A percentile compares a stretch with the other conserved stretches of the same genome.
Conservation (phyloP, 768 basidiomycete genomes). For the Filobasidium floriforme region DNA sequence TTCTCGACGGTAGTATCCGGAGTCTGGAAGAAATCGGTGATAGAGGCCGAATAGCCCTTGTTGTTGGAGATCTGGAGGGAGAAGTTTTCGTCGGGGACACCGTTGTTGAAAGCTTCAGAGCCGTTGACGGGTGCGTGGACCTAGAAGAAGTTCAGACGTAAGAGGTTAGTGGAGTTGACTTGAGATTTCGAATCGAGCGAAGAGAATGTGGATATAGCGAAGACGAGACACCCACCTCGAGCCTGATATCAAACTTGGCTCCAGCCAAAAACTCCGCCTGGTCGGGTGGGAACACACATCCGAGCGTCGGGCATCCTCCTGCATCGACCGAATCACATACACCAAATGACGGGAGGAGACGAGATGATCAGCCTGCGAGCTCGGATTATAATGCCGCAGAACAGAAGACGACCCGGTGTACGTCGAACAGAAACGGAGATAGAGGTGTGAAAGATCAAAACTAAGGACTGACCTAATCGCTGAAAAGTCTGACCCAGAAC, state of each 20-base stretch:
- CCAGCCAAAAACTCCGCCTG: slow-evolving; percentile 40
- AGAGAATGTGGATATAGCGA: neutral
- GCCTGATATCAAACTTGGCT: slow-evolving; percentile 38
- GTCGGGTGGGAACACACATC: slow-evolving; percentile 40
- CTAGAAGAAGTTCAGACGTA: slow-evolving; percentile 25
- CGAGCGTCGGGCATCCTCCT: slow-evolving; percentile 41
- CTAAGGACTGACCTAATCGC: slow-evolving; percentile 18
- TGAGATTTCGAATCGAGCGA: too few species aligned
- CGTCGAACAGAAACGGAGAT: neutral
- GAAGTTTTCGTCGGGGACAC: slow-evolving; percentile 37
- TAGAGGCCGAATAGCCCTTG: slow-evolving; percentile 28
- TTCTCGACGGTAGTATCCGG: slow-evolving; percentile 27
- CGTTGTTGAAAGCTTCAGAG: slow-evolving; percentile 44
- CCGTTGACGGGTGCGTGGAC: slow-evolving; percentile 48
- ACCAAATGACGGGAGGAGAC: neutral
- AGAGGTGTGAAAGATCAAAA: neutral
- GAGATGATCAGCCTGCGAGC: neutral
- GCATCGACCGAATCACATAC: too few species aligned
- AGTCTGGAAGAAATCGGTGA: slow-evolving; percentile 36
- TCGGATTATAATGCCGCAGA: too few species aligned
- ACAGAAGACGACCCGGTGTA: too few species aligned
- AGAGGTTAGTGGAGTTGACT: neutral
- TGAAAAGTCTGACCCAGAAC: slow-evolving; percentile 37
- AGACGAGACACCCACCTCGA: slow-evolving; percentile 30
- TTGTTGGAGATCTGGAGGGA: slow-evolving; percentile 38